Conservation (phyloP, 805 yeast genomes). For the Peterozyma xylosa region DNA sequence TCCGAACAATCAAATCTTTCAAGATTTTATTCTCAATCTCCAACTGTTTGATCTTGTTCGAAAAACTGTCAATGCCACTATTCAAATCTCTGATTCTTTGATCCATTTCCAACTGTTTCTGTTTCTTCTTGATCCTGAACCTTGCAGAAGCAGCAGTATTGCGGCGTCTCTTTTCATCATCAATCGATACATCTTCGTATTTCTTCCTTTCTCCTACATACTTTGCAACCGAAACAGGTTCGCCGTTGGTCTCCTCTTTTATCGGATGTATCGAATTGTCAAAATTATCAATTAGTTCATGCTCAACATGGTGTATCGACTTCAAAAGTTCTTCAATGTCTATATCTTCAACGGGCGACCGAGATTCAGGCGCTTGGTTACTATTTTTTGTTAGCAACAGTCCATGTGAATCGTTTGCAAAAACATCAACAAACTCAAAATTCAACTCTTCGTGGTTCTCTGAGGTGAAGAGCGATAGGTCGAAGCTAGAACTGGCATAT, state of each 20-base stretch:
- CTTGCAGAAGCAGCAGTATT: constrained; percentile 63
- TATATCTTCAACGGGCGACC: too few relatives aligned
- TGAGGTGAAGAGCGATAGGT: too few relatives aligned
- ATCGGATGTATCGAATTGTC: constrained; percentile 1
- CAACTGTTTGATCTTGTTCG: constrained; percentile 39
- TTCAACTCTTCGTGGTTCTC: too few relatives aligned
- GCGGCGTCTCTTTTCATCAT: constrained; percentile 42
- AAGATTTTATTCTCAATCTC: constrained; percentile 58
- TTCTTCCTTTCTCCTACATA: background rate
- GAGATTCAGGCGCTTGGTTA: too few relatives aligned
- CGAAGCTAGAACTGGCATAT: too few relatives aligned
- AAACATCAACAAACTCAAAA: too few relatives aligned
- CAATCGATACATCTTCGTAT: constrained; percentile 1
- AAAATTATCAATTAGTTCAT: constrained; percentile 1
- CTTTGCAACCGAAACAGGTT: background rate
- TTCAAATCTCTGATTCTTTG: constrained; percentile 32
- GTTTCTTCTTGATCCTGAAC: constrained; percentile 54
- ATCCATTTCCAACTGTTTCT: constrained; percentile 54
- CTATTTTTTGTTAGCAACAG: too few relatives aligned
- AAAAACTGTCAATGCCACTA: constrained; percentile 36
- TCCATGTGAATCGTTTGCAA: too few relatives aligned
- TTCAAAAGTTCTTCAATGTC: constrained; percentile 4
- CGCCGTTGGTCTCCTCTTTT: background rate
- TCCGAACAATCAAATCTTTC: constrained; percentile 44
- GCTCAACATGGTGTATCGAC: background rate